These are phyloP conservation scores for Fragilaria crotonensis DNA, from an alignment of 108 stramenopile species.

Conservation along the genomic window DNA sequence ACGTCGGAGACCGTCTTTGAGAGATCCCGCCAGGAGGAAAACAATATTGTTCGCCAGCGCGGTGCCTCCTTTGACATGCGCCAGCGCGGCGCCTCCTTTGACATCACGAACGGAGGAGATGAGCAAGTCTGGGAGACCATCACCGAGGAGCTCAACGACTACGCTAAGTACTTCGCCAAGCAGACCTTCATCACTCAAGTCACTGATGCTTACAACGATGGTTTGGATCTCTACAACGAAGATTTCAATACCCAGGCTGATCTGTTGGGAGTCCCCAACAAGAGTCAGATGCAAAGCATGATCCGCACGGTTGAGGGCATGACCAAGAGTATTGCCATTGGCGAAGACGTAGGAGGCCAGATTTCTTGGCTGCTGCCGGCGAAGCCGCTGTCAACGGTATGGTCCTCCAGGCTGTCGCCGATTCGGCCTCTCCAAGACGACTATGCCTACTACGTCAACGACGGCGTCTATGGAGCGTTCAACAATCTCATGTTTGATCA, in stretches of 20 bases:
- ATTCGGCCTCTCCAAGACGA: slow-evolving; percentile 61
- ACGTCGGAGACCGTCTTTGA: slow-evolving; percentile 36
- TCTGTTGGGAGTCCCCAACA: slow-evolving; percentile 29
- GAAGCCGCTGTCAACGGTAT: slow-evolving; percentile 66
- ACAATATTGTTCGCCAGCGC: slow-evolving; percentile 39
- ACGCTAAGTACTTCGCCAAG: slow-evolving; percentile 43
- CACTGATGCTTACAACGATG: slow-evolving; percentile 55
- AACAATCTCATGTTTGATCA: slow-evolving; percentile 92
- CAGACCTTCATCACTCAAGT: slow-evolving; percentile 61
- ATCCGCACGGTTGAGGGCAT: slow-evolving; percentile 67
- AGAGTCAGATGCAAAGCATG: slow-evolving; percentile 20
- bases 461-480: slow-evolving; percentile 91
- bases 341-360: slow-evolving; percentile 3
- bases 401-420: too few species aligned
- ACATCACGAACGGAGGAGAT: slow-evolving; percentile 1
- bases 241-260: slow-evolving; percentile 28
- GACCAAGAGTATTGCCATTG: slow-evolving; percentile 43
- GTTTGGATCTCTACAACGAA: slow-evolving; percentile 29
- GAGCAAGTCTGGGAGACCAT: slow-evolving; percentile 36
- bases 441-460: slow-evolving; percentile 85
- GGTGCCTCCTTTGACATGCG: slow-evolving; percentile 13
- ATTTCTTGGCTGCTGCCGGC: slow-evolving; percentile 54
- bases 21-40: slow-evolving; percentile 54
- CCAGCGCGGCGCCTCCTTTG: neutral
- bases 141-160: too few species aligned